These are phyloP conservation scores for Dalechampia spathulata DNA, from an alignment of 441 rosid genomes.

Conservation along the genomic window DNA sequence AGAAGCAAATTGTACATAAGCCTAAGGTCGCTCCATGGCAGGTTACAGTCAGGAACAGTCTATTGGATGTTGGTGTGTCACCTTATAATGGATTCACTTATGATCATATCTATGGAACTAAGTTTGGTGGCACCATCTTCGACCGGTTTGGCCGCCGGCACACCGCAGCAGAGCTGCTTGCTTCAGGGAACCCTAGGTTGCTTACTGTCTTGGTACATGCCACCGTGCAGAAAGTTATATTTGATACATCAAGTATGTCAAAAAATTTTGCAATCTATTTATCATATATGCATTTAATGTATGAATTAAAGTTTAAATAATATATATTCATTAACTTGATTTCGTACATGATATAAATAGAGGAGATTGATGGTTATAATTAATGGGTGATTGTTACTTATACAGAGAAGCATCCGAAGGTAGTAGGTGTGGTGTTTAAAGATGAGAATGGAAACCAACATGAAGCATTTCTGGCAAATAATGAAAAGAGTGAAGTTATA, in stretches of 20 bases:
- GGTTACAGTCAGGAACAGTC: conserved; percentile 61
- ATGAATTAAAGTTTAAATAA: too few species aligned
- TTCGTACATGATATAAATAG: too few species aligned
- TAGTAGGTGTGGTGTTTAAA: conserved; percentile 69
- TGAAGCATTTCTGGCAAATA: conserved; percentile 47
- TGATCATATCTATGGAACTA: conserved; percentile 85
- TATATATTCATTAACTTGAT: too few species aligned
- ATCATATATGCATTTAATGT: too few species aligned
- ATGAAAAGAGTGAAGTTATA: conserved; percentile 64
- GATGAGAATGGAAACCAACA: conserved; percentile 78
- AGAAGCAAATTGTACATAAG: conserved; percentile 59
- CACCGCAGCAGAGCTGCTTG: conserved; percentile 88
- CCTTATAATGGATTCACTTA: conserved; percentile 91
- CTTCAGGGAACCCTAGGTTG: conserved; percentile 54
- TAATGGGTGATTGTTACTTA: too few species aligned
- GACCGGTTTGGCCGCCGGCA: conserved; percentile 87
- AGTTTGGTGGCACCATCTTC: conserved; percentile 87
- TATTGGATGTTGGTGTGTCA: conserved; percentile 66
- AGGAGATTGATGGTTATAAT: too few species aligned
- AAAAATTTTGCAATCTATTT: too few species aligned
- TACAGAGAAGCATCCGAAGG: conserved; percentile 58
- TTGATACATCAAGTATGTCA: conserved; percentile 52
- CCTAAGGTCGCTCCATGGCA: conserved; percentile 78
- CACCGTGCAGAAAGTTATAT: conserved; percentile 65
- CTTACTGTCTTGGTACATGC: conserved; percentile 79